A percentile compares a stretch with the other conserved stretches of the same genome.
Evolutionary conservation across 2,329 filamentous ascomycete species (phyloP).

Genomic region (Diaporthe capsici): DNA sequence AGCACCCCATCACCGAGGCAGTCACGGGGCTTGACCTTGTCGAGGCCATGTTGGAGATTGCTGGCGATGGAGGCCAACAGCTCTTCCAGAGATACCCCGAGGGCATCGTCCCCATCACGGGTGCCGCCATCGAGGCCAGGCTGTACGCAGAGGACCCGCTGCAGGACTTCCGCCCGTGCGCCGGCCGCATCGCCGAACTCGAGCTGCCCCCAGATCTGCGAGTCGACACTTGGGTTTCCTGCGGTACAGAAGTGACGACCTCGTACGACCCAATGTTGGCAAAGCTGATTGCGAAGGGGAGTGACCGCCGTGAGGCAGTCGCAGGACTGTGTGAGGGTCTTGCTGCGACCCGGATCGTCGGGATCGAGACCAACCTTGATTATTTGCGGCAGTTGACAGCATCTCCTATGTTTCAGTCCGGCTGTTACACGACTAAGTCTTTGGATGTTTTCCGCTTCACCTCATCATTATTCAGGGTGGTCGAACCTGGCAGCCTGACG

Average conservation of each 20-base stretch:
- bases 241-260: constrained; percentile 3
- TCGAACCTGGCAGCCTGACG: not conserved
- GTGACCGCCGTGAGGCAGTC: not conserved
- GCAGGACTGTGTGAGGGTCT: not conserved
- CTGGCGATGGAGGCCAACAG: not conserved
- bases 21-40: constrained; percentile 13
- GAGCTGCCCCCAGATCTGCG: not conserved
- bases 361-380: not conserved
- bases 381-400: not conserved
- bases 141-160: constrained; percentile 3
- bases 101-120: not conserved
- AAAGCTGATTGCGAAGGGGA: not conserved
- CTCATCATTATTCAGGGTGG: not conserved
- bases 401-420: not conserved
- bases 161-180: not conserved
- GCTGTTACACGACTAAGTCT: not conserved
- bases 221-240: not conserved
- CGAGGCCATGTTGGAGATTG: constrained; percentile 10
- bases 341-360: not conserved
- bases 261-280: constrained; percentile 3
- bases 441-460: not conserved
- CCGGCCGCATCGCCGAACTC: not conserved
- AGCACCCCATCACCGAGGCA: constrained; percentile 8
- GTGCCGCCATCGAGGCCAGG: constrained; percentile 7
- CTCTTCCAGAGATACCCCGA: not conserved